These are phyloP conservation scores for Ambrosia trifida DNA, from an alignment of 129 eudicot species.

Conservation along the genomic window DNA sequence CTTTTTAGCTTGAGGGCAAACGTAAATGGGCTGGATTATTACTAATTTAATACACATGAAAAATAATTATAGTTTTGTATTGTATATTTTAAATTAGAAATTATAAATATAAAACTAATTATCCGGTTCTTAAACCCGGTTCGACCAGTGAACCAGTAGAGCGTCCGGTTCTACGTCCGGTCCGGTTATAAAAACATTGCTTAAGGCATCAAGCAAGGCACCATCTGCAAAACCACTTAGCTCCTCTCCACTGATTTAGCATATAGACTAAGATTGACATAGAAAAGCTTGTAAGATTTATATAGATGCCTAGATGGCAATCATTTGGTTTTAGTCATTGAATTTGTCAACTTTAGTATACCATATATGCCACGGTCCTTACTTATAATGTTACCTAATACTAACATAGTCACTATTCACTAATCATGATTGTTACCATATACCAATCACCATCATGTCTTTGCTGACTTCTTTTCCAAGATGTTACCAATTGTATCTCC, in stretches of 20 bases:
- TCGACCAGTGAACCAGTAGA: no score
- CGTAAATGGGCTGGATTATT: no score
- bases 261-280: constrained; percentile 7
- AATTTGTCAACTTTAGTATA: neutral
- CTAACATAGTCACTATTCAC: constrained; percentile 10
- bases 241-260: constrained; percentile 5
- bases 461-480: constrained; percentile 1
- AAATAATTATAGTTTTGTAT: no score
- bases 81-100: no score
- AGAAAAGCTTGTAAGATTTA: neutral
- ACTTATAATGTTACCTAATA: constrained; percentile 20
- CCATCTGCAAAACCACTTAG: neutral
- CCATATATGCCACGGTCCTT: neutral
- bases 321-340: neutral
- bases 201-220: neutral
- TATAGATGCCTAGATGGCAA: neutral
- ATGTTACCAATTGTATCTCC: constrained; percentile 3
- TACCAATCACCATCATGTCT: constrained; percentile 1
- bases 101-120: no score
- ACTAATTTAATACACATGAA: no score
- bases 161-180: no score
- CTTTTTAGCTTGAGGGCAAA: no score
- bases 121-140: no score
- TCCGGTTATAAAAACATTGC: no score
- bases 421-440: constrained; percentile 16